Conservation (phyloP, 768 basidiomycete species). For the Psilocybe cubensis region DNA sequence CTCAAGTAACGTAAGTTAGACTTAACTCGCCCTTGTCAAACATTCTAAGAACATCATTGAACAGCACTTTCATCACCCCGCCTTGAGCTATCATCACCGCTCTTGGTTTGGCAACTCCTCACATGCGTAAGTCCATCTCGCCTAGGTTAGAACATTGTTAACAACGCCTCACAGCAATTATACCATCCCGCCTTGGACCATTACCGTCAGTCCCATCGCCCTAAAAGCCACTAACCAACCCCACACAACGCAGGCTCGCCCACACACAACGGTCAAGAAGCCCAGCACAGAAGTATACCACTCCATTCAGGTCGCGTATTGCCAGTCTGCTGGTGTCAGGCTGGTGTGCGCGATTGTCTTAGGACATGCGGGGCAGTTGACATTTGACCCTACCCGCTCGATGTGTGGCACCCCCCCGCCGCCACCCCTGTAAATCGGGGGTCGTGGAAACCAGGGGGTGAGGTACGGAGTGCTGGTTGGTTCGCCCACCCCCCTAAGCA, state of each 20-base stretch:
- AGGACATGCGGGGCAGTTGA: background rate
- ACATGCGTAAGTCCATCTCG: no score
- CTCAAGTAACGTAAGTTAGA: background rate
- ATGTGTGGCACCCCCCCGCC: constrained; percentile 1
- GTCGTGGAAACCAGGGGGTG: no score
- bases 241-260: background rate
- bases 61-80: background rate
- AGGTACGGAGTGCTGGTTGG: background rate
- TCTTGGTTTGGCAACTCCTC: no score
- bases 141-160: no score
- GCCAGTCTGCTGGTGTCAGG: background rate
- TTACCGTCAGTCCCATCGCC: background rate
- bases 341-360: background rate
- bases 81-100: background rate
- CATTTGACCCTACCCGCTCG: background rate
- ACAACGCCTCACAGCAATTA: no score
- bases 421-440: no score
- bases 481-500: no score
- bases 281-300: background rate
- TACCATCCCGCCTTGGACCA: no score
- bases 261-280: background rate
- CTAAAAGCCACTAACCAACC: background rate
- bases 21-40: background rate
- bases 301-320: background rate
- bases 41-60: background rate